Percentiles rank a stretch among this genome's conserved stretches.
phyloP scores from a whole-genome alignment of 108 stramenopile genomes.

The Fragilariopsis cylindrus region DNA sequence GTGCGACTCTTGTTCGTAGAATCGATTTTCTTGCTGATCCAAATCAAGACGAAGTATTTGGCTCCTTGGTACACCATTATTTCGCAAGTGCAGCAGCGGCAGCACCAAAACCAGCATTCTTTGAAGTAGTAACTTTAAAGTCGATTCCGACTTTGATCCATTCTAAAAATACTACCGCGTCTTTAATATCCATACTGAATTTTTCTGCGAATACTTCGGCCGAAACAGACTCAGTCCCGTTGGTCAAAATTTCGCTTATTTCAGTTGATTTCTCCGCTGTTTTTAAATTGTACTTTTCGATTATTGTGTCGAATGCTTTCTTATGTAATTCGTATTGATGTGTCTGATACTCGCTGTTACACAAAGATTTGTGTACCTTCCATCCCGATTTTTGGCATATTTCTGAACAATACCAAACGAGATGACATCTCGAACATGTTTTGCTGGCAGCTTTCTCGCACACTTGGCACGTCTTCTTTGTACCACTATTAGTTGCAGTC shows the following conservation, averaged over 20 bases:
- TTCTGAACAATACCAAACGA: conserved; percentile 7
- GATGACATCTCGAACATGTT: conserved; percentile 7
- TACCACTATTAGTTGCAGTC: not conserved
- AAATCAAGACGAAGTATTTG: too few species aligned
- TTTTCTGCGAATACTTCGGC: conserved; percentile 63
- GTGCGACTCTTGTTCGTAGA: too few species aligned
- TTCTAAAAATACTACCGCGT: conserved; percentile 79
- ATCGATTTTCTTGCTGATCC: too few species aligned
- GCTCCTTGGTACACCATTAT: too few species aligned
- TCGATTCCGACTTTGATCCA: conserved; percentile 80
- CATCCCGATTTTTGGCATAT: conserved; percentile 28
- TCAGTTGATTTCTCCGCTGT: conserved; percentile 44
- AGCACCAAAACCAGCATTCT: conserved; percentile 49
- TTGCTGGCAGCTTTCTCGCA: conserved; percentile 12
- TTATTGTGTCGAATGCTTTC: conserved; percentile 63
- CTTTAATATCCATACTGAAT: conserved; percentile 63
- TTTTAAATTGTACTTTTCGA: conserved; percentile 56
- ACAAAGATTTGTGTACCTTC: conserved; percentile 45
- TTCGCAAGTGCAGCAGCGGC: too few species aligned
- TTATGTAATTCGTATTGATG: conserved; percentile 67
- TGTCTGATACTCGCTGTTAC: conserved; percentile 49
- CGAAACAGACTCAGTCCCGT: conserved; percentile 41
- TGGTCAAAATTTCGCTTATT: conserved; percentile 57
- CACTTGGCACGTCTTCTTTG: conserved; percentile 9
- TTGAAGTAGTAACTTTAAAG: conserved; percentile 69